These are phyloP conservation scores for Ceratonia siliqua DNA, from an alignment of 306 rosid genomes.

Conservation along the genomic window DNA sequence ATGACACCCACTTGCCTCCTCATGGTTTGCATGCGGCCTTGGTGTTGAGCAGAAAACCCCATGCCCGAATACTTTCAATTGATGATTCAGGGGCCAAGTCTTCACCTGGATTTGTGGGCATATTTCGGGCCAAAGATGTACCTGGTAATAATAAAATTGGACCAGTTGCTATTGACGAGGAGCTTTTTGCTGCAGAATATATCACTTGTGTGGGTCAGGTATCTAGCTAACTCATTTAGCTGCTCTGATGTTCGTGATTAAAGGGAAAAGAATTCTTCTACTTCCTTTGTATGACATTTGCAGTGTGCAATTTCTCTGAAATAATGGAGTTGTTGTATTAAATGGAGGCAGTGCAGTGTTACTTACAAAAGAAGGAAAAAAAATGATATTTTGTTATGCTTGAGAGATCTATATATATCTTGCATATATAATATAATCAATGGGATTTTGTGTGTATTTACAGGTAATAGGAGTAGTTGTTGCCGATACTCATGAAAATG, in stretches of 20 bases:
- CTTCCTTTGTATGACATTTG: slow-evolving; percentile 15
- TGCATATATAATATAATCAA: not conserved
- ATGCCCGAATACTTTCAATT: slow-evolving; percentile 76
- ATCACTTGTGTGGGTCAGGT: slow-evolving; percentile 98
- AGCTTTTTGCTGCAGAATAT: slow-evolving; percentile 74
- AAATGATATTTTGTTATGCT: slow-evolving; percentile 6
- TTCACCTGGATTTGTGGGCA: slow-evolving; percentile 75
- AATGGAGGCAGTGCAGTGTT: not conserved
- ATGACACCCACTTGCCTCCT: slow-evolving; percentile 68
- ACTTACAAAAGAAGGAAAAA: not conserved
- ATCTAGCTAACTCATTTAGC: slow-evolving; percentile 32
- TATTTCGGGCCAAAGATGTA: slow-evolving; percentile 69
- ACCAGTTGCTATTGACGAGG: slow-evolving; percentile 76
- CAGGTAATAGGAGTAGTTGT: slow-evolving; percentile 91
- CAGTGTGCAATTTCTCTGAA: slow-evolving; percentile 9
- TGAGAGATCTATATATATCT: not conserved
- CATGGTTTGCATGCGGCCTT: slow-evolving; percentile 88
- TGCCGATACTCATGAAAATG: slow-evolving; percentile 96
- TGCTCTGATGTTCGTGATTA: not conserved
- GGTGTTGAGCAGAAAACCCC: slow-evolving; percentile 83
- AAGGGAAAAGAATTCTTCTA: slow-evolving; percentile 27
- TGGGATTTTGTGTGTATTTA: slow-evolving; percentile 31
- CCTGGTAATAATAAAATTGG: slow-evolving; percentile 78
- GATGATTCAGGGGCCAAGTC: slow-evolving; percentile 66
- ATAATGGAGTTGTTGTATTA: not conserved